phyloP scores from a whole-genome alignment of 257 asterid genomes.

The Anisodus tanguticus region DNA sequence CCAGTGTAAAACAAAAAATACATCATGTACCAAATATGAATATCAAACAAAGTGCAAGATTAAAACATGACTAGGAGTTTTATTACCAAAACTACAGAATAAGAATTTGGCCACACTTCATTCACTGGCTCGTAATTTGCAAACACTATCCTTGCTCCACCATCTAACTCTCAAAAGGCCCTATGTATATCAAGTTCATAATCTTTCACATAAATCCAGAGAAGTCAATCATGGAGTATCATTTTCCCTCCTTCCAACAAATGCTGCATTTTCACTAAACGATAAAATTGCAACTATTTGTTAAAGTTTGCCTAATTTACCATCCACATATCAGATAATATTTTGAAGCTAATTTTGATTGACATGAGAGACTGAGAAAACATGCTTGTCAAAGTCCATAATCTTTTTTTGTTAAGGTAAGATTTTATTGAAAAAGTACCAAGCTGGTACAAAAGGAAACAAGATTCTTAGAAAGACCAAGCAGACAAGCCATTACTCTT shows the following conservation, averaged over 20 bases:
- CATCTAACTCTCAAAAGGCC: conserved; percentile 4
- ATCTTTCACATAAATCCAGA: background rate
- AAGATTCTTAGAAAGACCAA: too few relatives aligned
- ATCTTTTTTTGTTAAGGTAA: too few relatives aligned
- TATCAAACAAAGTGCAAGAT: background rate
- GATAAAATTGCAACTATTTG: background rate
- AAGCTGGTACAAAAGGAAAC: too few relatives aligned
- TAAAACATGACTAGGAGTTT: background rate
- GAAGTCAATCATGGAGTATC: background rate
- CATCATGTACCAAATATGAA: background rate
- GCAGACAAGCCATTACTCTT: too few relatives aligned
- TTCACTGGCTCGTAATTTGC: background rate
- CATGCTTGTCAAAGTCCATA: background rate
- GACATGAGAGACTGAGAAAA: background rate
- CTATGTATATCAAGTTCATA: background rate
- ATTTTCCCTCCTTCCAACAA: conserved; percentile 3
- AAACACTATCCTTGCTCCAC: background rate
- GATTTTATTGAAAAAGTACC: too few relatives aligned
- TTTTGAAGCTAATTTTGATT: conserved; percentile 7
- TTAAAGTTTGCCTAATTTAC: background rate
- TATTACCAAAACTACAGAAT: conserved; percentile 8
- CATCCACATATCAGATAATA: conserved; percentile 15
- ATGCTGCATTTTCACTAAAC: conserved; percentile 8
- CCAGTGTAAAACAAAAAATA: background rate
- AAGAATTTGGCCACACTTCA: background rate